Base-by-base conservation (phyloP, 2,329 filamentous ascomycete species). In the Ramularia endophylla region DNA sequence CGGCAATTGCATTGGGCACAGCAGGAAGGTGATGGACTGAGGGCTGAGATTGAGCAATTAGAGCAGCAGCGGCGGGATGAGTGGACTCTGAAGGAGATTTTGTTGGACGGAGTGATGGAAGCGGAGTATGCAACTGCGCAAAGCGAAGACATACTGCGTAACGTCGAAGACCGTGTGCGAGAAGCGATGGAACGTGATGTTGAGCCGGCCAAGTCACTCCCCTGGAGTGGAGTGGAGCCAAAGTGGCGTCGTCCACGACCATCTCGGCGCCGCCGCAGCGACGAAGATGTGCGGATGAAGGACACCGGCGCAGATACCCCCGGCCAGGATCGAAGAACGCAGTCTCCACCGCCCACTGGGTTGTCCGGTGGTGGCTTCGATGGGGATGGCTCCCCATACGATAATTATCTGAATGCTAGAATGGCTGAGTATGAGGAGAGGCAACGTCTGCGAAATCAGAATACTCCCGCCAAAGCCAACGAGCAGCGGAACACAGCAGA, bases 41-140 rank as follows among this genome's bases (percentile, higher is more conserved):
- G 74, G 53, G 70, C 69, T 40, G 81, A 88, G 60, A 78, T 80
- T 51, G 78, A 81, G 49, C 67, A 69, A 31, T 74, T 83, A 62
- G 84, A 90, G 61, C 75, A 77, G 27, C 56, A 72, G 9, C 81
- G 83, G 62, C 78, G 78, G 60, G 73, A 79, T 47, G 84, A 87
- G 59, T 92, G 86, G 86, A 68, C 79, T 11, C 80, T 85, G 64
- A 90, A 90, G 64, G 85, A 92, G 64, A 73, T 86, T 20, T 64
- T 90, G 13, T 64, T 92, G n/a, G 78, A 86, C 43, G 85, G 87
- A 57, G 74, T 83, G 22, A 73, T 87, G 52, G 85, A 90, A 60
- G 71, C 77, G 25, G 78, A 81, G 60, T 80, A 81, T 67, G 77
- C 80, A 52, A 41, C 45, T 19, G 56, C 51, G 7, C 46, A 59